Conservation (phyloP, 495 filamentous ascomycete genomes). For the Daldinia decipiens region DNA sequence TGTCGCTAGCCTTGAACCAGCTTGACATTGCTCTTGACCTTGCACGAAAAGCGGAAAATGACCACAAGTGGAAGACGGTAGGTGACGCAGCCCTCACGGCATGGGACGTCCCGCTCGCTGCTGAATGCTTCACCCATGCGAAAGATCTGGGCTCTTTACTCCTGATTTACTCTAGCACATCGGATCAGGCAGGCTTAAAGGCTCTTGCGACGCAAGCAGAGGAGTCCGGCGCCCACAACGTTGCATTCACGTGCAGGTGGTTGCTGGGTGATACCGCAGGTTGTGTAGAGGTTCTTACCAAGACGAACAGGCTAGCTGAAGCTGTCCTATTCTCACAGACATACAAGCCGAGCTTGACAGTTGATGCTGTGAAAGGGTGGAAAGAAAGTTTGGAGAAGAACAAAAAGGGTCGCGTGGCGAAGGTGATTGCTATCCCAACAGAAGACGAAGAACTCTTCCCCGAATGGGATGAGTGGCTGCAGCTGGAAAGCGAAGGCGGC, state of each 20-base stretch:
- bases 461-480: conserved; percentile 91
- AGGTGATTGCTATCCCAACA: conserved; percentile 82
- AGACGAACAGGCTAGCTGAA: conserved; percentile 82
- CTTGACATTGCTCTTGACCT: conserved; percentile 86
- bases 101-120: conserved; percentile 88
- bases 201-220: conserved; percentile 78
- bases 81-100: conserved; percentile 87
- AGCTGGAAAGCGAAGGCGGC: conserved; percentile 75
- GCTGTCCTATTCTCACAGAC: conserved; percentile 92
- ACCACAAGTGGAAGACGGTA: conserved; percentile 97
- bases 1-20: conserved; percentile 84
- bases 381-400: conserved; percentile 80
- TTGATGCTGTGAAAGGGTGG: conserved; percentile 77
- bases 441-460: conserved; percentile 94
- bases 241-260: conserved; percentile 92
- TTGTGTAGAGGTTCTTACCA: conserved; percentile 81
- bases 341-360: conserved; percentile 84
- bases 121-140: conserved; percentile 90
- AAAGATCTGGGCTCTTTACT: conserved; percentile 91
- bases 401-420: conserved; percentile 84
- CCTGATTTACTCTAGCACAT: conserved; percentile 84
- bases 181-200: conserved; percentile 76
- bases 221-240: conserved; percentile 81
- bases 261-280: conserved; percentile 81
- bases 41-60: conserved; percentile 82